phyloP scores from a whole-genome alignment of 768 basidiomycete genomes.

The Phanerochaete sordida region DNA sequence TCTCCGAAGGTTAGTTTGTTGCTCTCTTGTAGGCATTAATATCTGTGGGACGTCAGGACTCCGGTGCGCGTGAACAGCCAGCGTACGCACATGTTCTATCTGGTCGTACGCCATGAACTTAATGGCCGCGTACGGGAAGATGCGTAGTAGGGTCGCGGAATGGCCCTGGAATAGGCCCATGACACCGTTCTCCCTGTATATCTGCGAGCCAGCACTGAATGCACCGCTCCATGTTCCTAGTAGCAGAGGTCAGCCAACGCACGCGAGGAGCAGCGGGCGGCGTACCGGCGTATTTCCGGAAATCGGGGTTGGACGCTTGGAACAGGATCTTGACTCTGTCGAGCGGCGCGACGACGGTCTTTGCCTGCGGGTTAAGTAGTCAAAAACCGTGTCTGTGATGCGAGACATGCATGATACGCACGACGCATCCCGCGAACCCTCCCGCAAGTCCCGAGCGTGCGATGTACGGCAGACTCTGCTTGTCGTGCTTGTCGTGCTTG shows the following conservation, averaged over 20 bases:
- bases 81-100: slow-evolving; percentile 59
- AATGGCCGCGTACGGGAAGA: slow-evolving; percentile 96
- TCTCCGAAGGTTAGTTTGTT: slow-evolving; percentile 75
- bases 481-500: slow-evolving; percentile 22
- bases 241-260: not conserved
- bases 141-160: slow-evolving; percentile 88
- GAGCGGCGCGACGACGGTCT: slow-evolving; percentile 91
- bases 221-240: slow-evolving; percentile 87
- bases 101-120: slow-evolving; percentile 97
- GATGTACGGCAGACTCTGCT: slow-evolving; percentile 26
- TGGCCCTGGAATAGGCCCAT: slow-evolving; percentile 93
- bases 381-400: not conserved
- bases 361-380: slow-evolving; percentile 53
- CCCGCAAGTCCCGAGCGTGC: slow-evolving; percentile 87
- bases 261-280: not conserved
- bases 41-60: slow-evolving; percentile 40
- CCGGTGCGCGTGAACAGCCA: not conserved
- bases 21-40: slow-evolving; percentile 78
- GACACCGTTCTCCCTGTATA: slow-evolving; percentile 64
- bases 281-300: slow-evolving; percentile 87
- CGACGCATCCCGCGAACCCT: slow-evolving; percentile 90
- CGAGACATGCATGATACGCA: slow-evolving; percentile 40
- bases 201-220: slow-evolving; percentile 68
- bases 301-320: slow-evolving; percentile 95
- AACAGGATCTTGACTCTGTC: slow-evolving; percentile 99